These are phyloP conservation scores for Fusarium sp. DNA, from an alignment of 2,329 filamentous ascomycete species.

Conservation along the genomic window DNA sequence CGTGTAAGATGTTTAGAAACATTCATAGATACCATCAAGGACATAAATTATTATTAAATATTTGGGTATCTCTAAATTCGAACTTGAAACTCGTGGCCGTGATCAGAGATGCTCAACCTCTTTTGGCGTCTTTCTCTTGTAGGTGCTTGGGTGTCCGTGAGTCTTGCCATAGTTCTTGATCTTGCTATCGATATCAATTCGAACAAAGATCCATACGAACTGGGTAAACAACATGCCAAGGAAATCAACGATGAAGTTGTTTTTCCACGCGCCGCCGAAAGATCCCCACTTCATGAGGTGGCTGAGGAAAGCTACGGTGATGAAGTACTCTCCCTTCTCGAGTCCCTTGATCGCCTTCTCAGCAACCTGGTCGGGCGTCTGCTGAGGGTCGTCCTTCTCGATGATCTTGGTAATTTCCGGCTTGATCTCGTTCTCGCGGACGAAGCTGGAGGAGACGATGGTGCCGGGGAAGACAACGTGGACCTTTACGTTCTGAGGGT, in stretches of 20 bases:
- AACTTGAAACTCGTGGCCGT: neutral
- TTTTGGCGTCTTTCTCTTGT: constrained; percentile 54
- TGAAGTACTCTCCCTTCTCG: constrained; percentile 84
- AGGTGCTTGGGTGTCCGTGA: constrained; percentile 71
- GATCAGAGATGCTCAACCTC: constrained; percentile 1
- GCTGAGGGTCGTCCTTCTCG: constrained; percentile 86
- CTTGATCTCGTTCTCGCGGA: constrained; percentile 83
- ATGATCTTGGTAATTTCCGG: constrained; percentile 84
- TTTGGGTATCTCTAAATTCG: constrained; percentile 39
- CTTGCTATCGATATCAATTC: constrained; percentile 70
- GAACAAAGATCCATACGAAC: constrained; percentile 72
- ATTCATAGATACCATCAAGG: constrained; percentile 39
- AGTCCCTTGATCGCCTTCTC: constrained; percentile 78
- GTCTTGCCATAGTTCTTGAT: constrained; percentile 70
- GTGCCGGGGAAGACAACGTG: constrained; percentile 89
- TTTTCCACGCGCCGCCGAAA: constrained; percentile 70
- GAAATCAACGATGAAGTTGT: constrained; percentile 74
- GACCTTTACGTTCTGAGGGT: constrained; percentile 86
- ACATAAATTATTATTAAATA: constrained; percentile 28
- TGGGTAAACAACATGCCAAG: constrained; percentile 68
- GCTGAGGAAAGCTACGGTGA: constrained; percentile 83
- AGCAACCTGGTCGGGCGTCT: constrained; percentile 86
- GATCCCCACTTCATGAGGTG: constrained; percentile 77
- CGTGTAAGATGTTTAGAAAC: constrained; percentile 56
- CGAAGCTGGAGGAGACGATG: constrained; percentile 83